Conservation (phyloP, 2,329 filamentous ascomycete species). For the Botrytis fabae region DNA sequence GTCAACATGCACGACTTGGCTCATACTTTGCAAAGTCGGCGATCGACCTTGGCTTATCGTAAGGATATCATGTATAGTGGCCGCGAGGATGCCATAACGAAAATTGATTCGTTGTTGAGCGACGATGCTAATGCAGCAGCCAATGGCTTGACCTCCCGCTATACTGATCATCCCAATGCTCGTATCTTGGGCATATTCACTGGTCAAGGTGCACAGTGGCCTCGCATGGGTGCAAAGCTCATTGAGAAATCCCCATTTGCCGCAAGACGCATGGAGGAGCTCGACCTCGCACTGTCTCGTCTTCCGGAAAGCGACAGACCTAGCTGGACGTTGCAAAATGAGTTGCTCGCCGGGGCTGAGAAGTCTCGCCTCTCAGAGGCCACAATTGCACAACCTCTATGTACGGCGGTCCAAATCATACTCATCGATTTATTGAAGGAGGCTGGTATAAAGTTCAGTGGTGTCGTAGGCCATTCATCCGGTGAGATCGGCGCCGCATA, state of each 20-base stretch:
- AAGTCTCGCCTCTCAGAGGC: constrained; percentile 41
- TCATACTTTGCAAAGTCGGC: too few species aligned
- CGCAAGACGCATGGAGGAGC: not conserved
- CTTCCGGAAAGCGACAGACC: constrained; percentile 23
- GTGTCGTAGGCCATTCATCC: constrained; percentile 47
- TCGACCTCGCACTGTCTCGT: constrained; percentile 16
- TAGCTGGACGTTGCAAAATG: constrained; percentile 34
- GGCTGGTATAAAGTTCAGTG: constrained; percentile 43
- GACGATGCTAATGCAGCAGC: too few species aligned
- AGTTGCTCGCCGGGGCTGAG: constrained; percentile 39
- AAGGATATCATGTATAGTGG: too few species aligned
- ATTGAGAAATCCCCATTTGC: constrained; percentile 34
- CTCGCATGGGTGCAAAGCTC: constrained; percentile 26
- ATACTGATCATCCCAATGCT: too few species aligned
- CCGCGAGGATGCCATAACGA: too few species aligned
- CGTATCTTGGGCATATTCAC: constrained; percentile 23
- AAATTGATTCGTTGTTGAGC: too few species aligned
- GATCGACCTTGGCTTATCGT: too few species aligned
- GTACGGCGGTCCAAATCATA: constrained; percentile 49
- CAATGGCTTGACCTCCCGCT: too few species aligned
- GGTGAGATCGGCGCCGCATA: constrained; percentile 41
- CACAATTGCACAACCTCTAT: constrained; percentile 43
- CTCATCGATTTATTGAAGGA: constrained; percentile 47
- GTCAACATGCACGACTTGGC: too few species aligned
- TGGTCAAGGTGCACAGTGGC: constrained; percentile 29